Evolutionary conservation across 352 stramenopile species (phyloP).

Genomic region (Phytophthora pini): DNA sequence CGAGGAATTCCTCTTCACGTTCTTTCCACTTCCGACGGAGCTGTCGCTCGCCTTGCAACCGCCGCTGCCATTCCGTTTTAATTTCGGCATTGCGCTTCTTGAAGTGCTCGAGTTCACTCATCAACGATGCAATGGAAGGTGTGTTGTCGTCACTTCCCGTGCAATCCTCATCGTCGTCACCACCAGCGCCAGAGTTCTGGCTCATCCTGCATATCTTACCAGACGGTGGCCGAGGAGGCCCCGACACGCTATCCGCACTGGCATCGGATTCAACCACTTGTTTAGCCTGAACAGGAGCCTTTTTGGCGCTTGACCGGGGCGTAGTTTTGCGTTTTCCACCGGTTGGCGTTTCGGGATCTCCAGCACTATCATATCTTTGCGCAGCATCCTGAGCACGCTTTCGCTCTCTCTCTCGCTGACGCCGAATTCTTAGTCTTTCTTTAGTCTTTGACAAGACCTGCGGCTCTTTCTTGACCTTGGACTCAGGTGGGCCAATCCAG

Average conservation of each 20-base stretch:
- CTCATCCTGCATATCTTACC: slow-evolving; percentile 16
- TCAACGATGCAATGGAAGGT: slow-evolving; percentile 34
- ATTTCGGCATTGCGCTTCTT: slow-evolving; percentile 87
- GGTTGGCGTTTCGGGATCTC: slow-evolving; percentile 12
- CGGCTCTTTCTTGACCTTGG: slow-evolving; percentile 37
- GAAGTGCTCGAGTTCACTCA: slow-evolving; percentile 72
- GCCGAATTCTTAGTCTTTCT: slow-evolving; percentile 18
- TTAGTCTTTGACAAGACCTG: slow-evolving; percentile 23
- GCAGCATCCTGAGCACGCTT: slow-evolving; percentile 20
- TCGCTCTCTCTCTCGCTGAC: slow-evolving; percentile 20
- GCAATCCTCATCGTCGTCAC: slow-evolving; percentile 40
- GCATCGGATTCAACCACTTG: slow-evolving; percentile 11
- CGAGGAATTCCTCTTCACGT: slow-evolving; percentile 75
- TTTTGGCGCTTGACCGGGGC: slow-evolving; percentile 19
- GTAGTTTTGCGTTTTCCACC: slow-evolving; percentile 18
- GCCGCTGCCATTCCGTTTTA: slow-evolving; percentile 79
- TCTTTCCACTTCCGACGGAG: slow-evolving; percentile 84
- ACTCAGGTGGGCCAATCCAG: slow-evolving; percentile 53
- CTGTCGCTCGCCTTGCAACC: slow-evolving; percentile 78
- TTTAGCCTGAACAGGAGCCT: slow-evolving; percentile 9
- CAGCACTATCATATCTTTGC: slow-evolving; percentile 7
- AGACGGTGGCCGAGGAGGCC: slow-evolving; percentile 9
- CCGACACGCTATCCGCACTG: slow-evolving; percentile 6
- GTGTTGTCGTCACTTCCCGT: slow-evolving; percentile 36
- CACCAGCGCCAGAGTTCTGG: slow-evolving; percentile 19